Evolutionary conservation across 2,329 filamentous ascomycete species (phyloP).

Genomic region (Dactylellina leptospora): DNA sequence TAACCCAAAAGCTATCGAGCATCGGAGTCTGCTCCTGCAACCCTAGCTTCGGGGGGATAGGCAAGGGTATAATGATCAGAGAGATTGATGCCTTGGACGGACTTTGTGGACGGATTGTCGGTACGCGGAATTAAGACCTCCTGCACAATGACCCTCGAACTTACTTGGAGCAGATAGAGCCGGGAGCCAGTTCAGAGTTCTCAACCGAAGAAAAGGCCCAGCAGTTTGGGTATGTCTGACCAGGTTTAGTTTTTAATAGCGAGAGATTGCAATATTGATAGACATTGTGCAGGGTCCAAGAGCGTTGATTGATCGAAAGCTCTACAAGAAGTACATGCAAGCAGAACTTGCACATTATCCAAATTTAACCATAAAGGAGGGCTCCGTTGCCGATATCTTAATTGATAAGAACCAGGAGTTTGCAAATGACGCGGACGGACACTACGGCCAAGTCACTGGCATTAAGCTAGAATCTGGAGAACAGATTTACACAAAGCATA

Average conservation of each 20-base stretch:
- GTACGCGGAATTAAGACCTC: slow-evolving; percentile 5
- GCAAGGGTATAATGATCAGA: slow-evolving; percentile 93
- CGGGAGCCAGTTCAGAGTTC: slow-evolving; percentile 87
- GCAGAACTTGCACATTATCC: slow-evolving; percentile 81
- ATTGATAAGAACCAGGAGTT: slow-evolving; percentile 67
- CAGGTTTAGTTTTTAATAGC: slow-evolving; percentile 4
- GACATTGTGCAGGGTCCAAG: slow-evolving; percentile 72
- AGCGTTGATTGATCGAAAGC: slow-evolving; percentile 88
- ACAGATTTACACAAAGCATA: slow-evolving; percentile 78
- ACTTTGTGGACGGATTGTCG: slow-evolving; percentile 76
- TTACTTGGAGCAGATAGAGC: slow-evolving; percentile 72
- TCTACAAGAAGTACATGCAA: slow-evolving; percentile 91
- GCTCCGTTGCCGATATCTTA: slow-evolving; percentile 91
- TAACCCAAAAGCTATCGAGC: slow-evolving; percentile 88
- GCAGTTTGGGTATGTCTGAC: slow-evolving; percentile 77
- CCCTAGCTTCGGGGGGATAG: slow-evolving; percentile 96
- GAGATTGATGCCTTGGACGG: slow-evolving; percentile 96
- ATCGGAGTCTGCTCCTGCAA: slow-evolving; percentile 97
- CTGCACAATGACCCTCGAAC: not conserved
- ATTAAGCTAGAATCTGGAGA: slow-evolving; percentile 88
- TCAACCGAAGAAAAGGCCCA: slow-evolving; percentile 89
- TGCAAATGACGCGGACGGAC: slow-evolving; percentile 49
- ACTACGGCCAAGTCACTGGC: slow-evolving; percentile 77
- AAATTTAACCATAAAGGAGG: slow-evolving; percentile 81
- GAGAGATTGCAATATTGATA: slow-evolving; percentile 1